Base-by-base conservation (phyloP, 139 green algal species). In the Chlorella sp. region DNA sequence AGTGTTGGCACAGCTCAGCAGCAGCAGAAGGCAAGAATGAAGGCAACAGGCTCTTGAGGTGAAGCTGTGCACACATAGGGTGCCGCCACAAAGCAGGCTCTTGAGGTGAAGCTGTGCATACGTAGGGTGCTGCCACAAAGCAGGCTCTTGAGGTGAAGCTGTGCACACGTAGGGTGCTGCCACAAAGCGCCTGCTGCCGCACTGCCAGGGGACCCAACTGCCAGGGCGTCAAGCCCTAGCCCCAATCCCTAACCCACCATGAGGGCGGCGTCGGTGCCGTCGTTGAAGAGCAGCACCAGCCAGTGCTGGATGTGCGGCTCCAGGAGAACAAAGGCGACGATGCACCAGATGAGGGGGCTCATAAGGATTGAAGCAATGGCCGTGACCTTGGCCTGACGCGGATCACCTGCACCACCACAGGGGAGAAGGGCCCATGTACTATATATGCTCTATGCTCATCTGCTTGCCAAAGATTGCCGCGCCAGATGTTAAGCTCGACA, bases 261-360 rank as follows among this genome's bases (percentile, higher is more conserved):
- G 71, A 89, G 76, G 33, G 35, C 31, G 1, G 67, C 31, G 35
- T 85, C 81, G 17, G 30, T 33, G 6, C 68, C 66, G 33, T 69
- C 70, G 0, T 73, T 82, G 76, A 85, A 89, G 31, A 89, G 62
- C 1, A 31, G 31, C 35, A 89, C 74, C n/a, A 87, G 72, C 4
- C 50, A 14, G 1, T 14, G 6, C 60, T 82, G 75, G 68, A n/a
- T 75, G 73, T 75, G 62, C 0, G 77, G 80, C 71, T 72, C 66
- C 5, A 71, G 30, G 31, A 88, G 78, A 49, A 85, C 14, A 6
- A 64, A 14, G 0, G 80, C 80, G 0, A 80, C 49, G 6, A 62
- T 20, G 2, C 80, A 0, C 83, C 83, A 88, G 33, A 87, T 35
- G 35, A 77, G n/a, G 5, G 83, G 83, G 10, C 71, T 69, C 1